These are phyloP conservation scores for Elsinoe necatrix DNA, from an alignment of 2,329 filamentous ascomycete species.

Conservation along the genomic window DNA sequence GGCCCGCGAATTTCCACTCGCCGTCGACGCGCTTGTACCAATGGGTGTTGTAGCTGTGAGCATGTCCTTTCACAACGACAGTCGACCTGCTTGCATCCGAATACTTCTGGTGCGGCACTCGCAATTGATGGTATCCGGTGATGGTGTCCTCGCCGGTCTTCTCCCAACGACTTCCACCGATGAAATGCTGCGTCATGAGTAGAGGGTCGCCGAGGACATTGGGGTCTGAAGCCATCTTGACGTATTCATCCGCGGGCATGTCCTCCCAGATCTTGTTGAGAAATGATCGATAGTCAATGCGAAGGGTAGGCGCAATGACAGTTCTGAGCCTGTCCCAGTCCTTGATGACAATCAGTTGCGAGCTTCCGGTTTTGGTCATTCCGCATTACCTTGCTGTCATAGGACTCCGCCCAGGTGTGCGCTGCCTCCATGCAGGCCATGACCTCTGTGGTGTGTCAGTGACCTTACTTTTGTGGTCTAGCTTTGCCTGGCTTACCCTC, in stretches of 20 bases:
- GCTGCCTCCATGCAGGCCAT: slow-evolving; percentile 37
- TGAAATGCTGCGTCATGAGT: slow-evolving; percentile 50
- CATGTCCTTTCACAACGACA: slow-evolving; percentile 48
- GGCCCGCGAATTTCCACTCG: slow-evolving; percentile 50
- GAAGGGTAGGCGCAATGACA: slow-evolving; percentile 43
- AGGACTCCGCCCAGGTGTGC: slow-evolving; percentile 58
- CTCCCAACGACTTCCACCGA: slow-evolving; percentile 46
- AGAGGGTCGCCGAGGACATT: slow-evolving; percentile 47
- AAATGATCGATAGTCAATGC: slow-evolving; percentile 61
- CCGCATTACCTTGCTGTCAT: slow-evolving; percentile 49
- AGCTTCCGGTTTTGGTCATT: not conserved
- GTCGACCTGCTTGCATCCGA: slow-evolving; percentile 39
- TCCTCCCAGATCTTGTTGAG: slow-evolving; percentile 48
- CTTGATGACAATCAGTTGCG: slow-evolving; percentile 15
- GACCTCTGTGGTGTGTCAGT: slow-evolving; percentile 33
- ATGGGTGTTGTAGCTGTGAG: slow-evolving; percentile 46
- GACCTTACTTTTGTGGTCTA: too few species aligned
- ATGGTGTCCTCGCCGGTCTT: slow-evolving; percentile 43
- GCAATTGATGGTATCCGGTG: slow-evolving; percentile 48
- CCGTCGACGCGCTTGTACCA: slow-evolving; percentile 52
- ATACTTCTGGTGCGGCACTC: slow-evolving; percentile 51
- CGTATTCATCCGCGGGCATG: slow-evolving; percentile 48
- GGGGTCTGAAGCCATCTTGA: slow-evolving; percentile 45
- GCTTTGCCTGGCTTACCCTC: slow-evolving; percentile 15
- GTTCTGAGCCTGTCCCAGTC: slow-evolving; percentile 53